Evolutionary conservation across 345 rosid species (phyloP), one percentile per base, ranked within the genome.

Genomic region (Cardamine chenopodiifolia): DNA sequence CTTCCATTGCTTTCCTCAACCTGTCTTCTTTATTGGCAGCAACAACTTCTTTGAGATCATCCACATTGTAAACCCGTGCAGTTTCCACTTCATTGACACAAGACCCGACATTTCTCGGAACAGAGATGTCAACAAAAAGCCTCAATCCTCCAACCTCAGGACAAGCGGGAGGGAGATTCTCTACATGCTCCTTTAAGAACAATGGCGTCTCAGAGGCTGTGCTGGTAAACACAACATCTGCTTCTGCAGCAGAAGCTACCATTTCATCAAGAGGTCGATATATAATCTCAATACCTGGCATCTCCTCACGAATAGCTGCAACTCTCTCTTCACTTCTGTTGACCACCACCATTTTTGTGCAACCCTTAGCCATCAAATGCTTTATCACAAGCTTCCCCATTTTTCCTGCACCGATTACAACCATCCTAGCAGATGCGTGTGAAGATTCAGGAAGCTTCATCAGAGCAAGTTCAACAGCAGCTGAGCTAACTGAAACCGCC

Each of bases 1-100:
- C 99, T 85, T 95, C 99, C 96, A 86, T 86, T 31, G 97, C 99
- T 80, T 90, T 92, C 52, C 93, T 80, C 62, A 92, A 78, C 18
- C 97, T 84, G 65, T 95, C 99, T 83, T 95, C 97, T 81, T 92
- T 95, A 54, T 95, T 95, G 37, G 99, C 97, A 45, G 96, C 93
- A 70, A 95, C 99, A n/a, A 95, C 99, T 84, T 95, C 99, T 83
- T 92, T 92, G 35, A 95, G 96, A 83, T 92, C 92, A 58, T 92
- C 99, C 6, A 92, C 96, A 50, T 95, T 95, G 84, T 90, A 95
- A 67, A 95, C 93, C 17, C 81, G 75, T 2, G 84, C 81, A 56
- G 80, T 68, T 65, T 82, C 87, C 25, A 85, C 83, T 44, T 90
- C 91, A 0, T 74, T 64, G 34, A 89, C 85, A 35, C 97, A 92